These are phyloP conservation scores for Massarina eburnea DNA, from an alignment of 2,329 filamentous ascomycete species.

Conservation along the genomic window DNA sequence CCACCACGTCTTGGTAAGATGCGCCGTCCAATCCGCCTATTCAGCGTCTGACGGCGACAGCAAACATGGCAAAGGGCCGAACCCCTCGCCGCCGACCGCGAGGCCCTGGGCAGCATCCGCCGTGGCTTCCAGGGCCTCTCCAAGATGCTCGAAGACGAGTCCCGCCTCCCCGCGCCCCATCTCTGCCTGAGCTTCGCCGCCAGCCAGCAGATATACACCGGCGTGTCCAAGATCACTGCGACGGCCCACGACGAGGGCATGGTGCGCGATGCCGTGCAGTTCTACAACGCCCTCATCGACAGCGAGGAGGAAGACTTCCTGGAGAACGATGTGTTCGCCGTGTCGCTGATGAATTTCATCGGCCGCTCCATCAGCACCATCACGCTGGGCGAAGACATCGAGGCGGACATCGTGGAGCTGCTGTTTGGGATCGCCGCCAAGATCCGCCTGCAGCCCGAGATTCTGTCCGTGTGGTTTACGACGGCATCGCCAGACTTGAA, in stretches of 20 bases:
- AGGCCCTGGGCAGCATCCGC: constrained; percentile 54
- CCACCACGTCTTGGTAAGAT: constrained; percentile 61
- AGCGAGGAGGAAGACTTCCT: constrained; percentile 96
- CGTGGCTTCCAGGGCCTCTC: constrained; percentile 59
- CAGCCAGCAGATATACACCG: constrained; percentile 83
- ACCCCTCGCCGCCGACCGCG: constrained; percentile 53
- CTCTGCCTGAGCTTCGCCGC: constrained; percentile 88
- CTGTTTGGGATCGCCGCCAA: constrained; percentile 96
- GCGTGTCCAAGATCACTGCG: constrained; percentile 84
- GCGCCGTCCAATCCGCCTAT: neutral
- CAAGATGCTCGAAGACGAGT: constrained; percentile 81
- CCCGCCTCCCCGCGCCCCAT: constrained; percentile 82
- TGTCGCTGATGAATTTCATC: constrained; percentile 83
- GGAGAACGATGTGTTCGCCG: constrained; percentile 81
- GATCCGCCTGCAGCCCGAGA: constrained; percentile 84
- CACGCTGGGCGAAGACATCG: constrained; percentile 75
- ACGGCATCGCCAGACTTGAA: constrained; percentile 46
- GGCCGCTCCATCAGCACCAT: constrained; percentile 74
- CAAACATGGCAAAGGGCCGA: constrained; percentile 63
- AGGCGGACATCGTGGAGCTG: constrained; percentile 86
- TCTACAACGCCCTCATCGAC: constrained; percentile 92
- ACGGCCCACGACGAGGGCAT: constrained; percentile 83
- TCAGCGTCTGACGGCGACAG: constrained; percentile 37
- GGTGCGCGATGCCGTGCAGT: constrained; percentile 78
- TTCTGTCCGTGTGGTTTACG: constrained; percentile 90